Percentiles rank a stretch among this genome's conserved stretches.
Conservation (phyloP, 2,329 filamentous ascomycete species). For the Fusarium ambrosium region DNA sequence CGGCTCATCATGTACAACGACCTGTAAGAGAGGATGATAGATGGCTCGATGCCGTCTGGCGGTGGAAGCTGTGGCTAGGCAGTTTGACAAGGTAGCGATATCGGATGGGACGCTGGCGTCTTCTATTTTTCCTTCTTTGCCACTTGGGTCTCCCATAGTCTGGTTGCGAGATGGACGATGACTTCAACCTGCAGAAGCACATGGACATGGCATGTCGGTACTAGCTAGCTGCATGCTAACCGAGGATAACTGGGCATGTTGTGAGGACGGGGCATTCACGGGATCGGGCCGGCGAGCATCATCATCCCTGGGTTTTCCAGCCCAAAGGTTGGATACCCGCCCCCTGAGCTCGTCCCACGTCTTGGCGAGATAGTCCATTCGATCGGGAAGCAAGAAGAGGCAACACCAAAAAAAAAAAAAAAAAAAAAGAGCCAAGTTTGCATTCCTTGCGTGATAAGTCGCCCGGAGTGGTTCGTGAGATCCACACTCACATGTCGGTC, state of each 20-base stretch:
- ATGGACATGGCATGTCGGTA: constrained; percentile 23
- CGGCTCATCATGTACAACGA: constrained; percentile 55
- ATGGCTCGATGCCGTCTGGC: constrained; percentile 10
- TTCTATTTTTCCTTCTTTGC: constrained; percentile 13
- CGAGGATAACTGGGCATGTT: constrained; percentile 37
- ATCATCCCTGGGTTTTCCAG: constrained; percentile 10
- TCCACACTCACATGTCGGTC: constrained; percentile 35
- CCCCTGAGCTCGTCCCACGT: constrained; percentile 24
- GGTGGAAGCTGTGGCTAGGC: not conserved
- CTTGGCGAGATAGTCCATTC: constrained; percentile 31
- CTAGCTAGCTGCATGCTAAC: constrained; percentile 30
- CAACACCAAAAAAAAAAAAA: not conserved
- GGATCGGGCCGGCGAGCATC: constrained; percentile 27
- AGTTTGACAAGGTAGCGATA: constrained; percentile 15
- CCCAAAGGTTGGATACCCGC: constrained; percentile 1
- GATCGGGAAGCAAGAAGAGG: constrained; percentile 14
- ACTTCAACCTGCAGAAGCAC: constrained; percentile 19
- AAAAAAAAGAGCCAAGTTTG: constrained; percentile 5
- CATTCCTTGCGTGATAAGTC: constrained; percentile 31
- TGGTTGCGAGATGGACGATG: constrained; percentile 18
- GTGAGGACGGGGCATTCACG: constrained; percentile 29
- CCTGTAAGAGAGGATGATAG: constrained; percentile 44
- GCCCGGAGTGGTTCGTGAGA: constrained; percentile 24
- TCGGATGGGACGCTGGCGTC: constrained; percentile 21
- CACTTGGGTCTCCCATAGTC: not conserved